These are phyloP conservation scores for Eucalyptus victrix DNA, from an alignment of 345 rosid genomes.

Conservation along the genomic window DNA sequence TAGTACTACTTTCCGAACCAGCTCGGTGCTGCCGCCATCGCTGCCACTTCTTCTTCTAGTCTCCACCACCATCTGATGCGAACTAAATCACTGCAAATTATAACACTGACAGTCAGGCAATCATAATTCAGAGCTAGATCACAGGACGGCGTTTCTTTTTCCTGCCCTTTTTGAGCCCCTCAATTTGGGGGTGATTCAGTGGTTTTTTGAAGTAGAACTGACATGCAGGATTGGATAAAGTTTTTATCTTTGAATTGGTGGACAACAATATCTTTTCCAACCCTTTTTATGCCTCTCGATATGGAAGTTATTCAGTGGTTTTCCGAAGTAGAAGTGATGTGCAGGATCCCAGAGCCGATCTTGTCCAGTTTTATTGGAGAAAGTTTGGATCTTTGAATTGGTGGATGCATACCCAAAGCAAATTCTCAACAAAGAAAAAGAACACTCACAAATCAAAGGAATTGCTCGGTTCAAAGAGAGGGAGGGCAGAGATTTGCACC, in stretches of 20 bases:
- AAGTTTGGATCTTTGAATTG: not conserved
- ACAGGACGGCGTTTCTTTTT: not conserved
- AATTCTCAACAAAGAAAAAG: not conserved
- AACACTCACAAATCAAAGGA: not conserved
- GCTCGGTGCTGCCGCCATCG: not conserved
- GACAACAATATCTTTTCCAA: not conserved
- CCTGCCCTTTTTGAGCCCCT: not conserved
- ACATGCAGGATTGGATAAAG: not conserved
- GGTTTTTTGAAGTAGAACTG: not conserved
- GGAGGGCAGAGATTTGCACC: not conserved
- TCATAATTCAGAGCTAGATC: not conserved
- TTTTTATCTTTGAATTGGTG: not conserved
- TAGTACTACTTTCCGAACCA: constrained; percentile 31
- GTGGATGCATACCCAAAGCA: not conserved
- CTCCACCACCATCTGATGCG: not conserved
- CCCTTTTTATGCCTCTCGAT: not conserved
- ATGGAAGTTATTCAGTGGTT: not conserved
- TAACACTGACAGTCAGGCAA: not conserved
- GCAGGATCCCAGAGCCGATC: not conserved
- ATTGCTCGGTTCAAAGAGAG: not conserved
- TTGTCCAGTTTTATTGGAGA: not conserved
- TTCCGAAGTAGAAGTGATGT: not conserved
- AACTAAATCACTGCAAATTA: not conserved
- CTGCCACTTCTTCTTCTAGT: not conserved
- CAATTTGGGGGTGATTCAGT: not conserved